Evolutionary conservation across 2,329 filamentous ascomycete genomes (phyloP).

Genomic region (Furcasterigmium furcatum): DNA sequence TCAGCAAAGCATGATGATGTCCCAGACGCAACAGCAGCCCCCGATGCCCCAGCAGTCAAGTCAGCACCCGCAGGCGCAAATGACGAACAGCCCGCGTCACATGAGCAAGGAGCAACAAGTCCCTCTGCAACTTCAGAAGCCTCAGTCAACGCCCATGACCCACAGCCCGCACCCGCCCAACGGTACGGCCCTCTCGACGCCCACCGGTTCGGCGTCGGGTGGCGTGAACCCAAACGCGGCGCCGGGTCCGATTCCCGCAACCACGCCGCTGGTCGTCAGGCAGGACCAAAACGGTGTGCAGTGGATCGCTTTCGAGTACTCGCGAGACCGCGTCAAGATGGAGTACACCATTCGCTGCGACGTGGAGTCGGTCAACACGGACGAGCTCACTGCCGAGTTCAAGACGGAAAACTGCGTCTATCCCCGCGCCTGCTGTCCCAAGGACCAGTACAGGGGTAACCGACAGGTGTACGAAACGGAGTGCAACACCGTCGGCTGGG

Average conservation of each 20-base stretch:
- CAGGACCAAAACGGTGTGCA: constrained; percentile 97
- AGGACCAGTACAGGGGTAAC: constrained; percentile 96
- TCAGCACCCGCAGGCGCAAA: constrained; percentile 38
- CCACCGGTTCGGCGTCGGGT: constrained; percentile 36
- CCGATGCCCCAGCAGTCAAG: constrained; percentile 55
- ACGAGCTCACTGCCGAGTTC: constrained; percentile 81
- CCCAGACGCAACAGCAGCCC: constrained; percentile 54
- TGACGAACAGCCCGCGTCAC: constrained; percentile 59
- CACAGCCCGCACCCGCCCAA: constrained; percentile 35
- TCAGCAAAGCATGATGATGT: constrained; percentile 66
- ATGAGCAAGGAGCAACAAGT: constrained; percentile 63
- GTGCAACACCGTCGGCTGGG: constrained; percentile 99
- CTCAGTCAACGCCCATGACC: constrained; percentile 37
- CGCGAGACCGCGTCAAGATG: constrained; percentile 96
- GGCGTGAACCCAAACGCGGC: constrained; percentile 86
- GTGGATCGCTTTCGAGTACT: constrained; percentile 99
- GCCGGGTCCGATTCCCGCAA: constrained; percentile 93
- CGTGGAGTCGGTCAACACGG: constrained; percentile 92
- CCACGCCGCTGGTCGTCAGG: constrained; percentile 87
- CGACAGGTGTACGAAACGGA: constrained; percentile 95
- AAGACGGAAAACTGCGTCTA: constrained; percentile 99
- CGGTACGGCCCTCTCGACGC: constrained; percentile 39
- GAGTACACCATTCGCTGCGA: constrained; percentile 98
- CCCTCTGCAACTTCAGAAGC: constrained; percentile 58
- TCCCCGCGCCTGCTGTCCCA: constrained; percentile 87